A percentile compares a stretch with the other conserved stretches of the same genome.
Evolutionary conservation across 2,329 filamentous ascomycete species (phyloP).

Genomic region (Coleophoma cylindrospora): DNA sequence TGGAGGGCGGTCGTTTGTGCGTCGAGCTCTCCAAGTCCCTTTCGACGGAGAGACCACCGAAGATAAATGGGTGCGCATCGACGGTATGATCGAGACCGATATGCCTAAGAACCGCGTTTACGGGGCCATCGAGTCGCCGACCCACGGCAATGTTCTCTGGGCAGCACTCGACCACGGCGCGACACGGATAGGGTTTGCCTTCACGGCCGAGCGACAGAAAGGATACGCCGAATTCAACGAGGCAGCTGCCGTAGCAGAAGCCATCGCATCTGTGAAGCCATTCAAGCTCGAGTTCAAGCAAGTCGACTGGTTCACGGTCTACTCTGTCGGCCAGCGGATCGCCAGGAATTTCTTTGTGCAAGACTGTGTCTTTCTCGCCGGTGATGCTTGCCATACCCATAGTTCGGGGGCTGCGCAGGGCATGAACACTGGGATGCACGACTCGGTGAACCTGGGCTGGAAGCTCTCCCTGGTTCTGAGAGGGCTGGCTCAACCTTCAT

Average conservation of each 20-base stretch:
- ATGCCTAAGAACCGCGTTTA: conserved; percentile 42
- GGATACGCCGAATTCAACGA: conserved; percentile 32
- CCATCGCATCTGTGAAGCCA: conserved; percentile 35
- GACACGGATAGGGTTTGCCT: conserved; percentile 48
- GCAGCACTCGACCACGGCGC: conserved; percentile 46
- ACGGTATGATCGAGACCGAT: conserved; percentile 31
- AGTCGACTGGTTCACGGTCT: conserved; percentile 53
- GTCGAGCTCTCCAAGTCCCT: conserved; percentile 37
- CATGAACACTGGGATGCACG: conserved; percentile 52
- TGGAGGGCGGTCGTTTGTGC: conserved; percentile 43
- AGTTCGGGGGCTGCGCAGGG: conserved; percentile 59
- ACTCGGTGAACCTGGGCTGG: conserved; percentile 57
- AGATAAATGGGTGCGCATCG: conserved; percentile 49
- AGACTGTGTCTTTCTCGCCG: conserved; percentile 49
- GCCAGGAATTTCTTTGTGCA: conserved; percentile 52
- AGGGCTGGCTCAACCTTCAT: conserved; percentile 33
- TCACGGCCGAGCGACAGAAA: conserved; percentile 36
- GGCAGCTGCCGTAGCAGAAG: conserved; percentile 49
- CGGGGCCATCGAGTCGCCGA: conserved; percentile 43
- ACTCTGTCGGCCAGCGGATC: conserved; percentile 53
- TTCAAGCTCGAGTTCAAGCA: conserved; percentile 35
- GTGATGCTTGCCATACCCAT: conserved; percentile 55
- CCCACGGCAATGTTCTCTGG: conserved; percentile 51
- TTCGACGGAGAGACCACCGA: conserved; percentile 44
- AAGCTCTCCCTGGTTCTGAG: conserved; percentile 47